Conservation (phyloP, 306 rosid genomes). For the Hippophae gyantsensis region DNA sequence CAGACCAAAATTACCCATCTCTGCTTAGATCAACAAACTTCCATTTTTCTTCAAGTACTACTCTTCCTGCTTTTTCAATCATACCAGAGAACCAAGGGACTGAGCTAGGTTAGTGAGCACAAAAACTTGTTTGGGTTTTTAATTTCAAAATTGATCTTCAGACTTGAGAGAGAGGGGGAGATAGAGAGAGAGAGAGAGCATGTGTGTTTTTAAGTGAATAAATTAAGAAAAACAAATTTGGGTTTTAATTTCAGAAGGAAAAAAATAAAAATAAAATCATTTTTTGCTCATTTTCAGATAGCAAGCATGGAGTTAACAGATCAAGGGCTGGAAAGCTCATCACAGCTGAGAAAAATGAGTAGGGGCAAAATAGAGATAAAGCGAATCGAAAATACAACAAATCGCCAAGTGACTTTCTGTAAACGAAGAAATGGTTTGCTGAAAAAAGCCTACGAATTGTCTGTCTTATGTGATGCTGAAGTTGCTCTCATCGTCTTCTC, state of each 20-base stretch:
- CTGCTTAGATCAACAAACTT: too few species aligned
- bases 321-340: slow-evolving; percentile 50
- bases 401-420: slow-evolving; percentile 90
- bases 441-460: slow-evolving; percentile 86
- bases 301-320: slow-evolving; percentile 46
- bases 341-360: slow-evolving; percentile 58
- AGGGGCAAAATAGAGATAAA: slow-evolving; percentile 88
- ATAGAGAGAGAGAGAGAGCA: too few species aligned
- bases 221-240: too few species aligned
- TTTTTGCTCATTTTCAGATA: slow-evolving; percentile 8
- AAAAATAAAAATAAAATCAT: not conserved
- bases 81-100: too few species aligned
- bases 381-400: slow-evolving; percentile 80
- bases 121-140: too few species aligned
- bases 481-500: slow-evolving; percentile 93
- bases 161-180: too few species aligned
- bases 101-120: too few species aligned
- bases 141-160: too few species aligned
- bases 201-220: too few species aligned
- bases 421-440: slow-evolving; percentile 81
- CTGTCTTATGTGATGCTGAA: slow-evolving; percentile 89
- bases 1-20: too few species aligned
- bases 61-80: too few species aligned
- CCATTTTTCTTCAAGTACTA: too few species aligned
- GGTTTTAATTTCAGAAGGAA: not conserved